phyloP scores from a whole-genome alignment of 495 filamentous ascomycete species.

The Staphylotrichum longicolle region DNA sequence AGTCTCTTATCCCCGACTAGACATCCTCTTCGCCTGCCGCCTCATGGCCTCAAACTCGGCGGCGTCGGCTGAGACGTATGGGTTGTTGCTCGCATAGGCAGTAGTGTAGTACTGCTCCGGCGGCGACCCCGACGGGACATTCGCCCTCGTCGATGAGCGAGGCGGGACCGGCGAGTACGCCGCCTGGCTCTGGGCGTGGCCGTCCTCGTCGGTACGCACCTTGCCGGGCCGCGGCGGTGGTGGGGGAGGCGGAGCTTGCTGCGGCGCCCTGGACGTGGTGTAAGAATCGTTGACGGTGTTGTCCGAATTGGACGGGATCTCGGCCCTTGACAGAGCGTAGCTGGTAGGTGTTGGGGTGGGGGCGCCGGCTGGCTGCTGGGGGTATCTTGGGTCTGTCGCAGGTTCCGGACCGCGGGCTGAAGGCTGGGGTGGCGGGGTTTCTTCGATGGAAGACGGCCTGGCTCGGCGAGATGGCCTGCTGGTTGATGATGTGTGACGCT shows the following conservation, averaged over 20 bases:
- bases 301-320: constrained; percentile 10
- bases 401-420: not conserved
- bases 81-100: constrained; percentile 19
- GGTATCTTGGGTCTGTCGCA: not conserved
- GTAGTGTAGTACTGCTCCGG: constrained; percentile 24
- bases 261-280: constrained; percentile 17
- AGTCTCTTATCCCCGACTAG: not conserved
- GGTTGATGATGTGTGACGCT: constrained; percentile 2
- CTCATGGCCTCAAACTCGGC: constrained; percentile 21
- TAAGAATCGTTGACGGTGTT: constrained; percentile 15
- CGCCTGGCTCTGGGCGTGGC: constrained; percentile 2
- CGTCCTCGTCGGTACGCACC: constrained; percentile 25
- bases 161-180: constrained; percentile 16
- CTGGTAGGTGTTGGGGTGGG: not conserved
- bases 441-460: not conserved
- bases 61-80: constrained; percentile 21
- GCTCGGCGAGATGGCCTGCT: not conserved
- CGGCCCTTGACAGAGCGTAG: constrained; percentile 8
- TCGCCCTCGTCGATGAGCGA: constrained; percentile 6
- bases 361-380: constrained; percentile 4
- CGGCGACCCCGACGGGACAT: constrained; percentile 5
- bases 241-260: constrained; percentile 23
- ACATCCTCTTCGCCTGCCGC: constrained; percentile 17
- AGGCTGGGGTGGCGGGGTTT: not conserved
- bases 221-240: constrained; percentile 36